Base-by-base conservation (phyloP, 2,329 filamentous ascomycete genomes). In the Neodidymelliopsis sp. region DNA sequence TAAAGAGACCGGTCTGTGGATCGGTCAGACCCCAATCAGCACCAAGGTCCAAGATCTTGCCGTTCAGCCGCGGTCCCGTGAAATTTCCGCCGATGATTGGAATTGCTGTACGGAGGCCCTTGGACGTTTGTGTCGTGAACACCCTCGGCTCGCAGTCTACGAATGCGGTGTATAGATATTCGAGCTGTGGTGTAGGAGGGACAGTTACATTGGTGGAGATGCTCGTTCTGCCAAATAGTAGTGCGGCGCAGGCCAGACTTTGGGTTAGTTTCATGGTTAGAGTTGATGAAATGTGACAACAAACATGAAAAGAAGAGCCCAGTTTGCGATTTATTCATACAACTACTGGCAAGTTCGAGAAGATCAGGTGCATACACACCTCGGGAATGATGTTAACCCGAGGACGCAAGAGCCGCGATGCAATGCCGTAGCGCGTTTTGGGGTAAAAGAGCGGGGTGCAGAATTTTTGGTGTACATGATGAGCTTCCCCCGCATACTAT, bases 81-180 rank as follows among this genome's bases (percentile, higher is more conserved):
- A 69, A 63, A 22, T 67, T 68, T 4, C 65, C 66, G 22, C 64
- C 65, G 5, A 66, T 41, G 36, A 69, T 67, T 1, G 64, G 66
- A 18, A 68, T 66, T 7, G 64, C 55, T 18, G 58, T 62, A 2
- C 65, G 61, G 12, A 67, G 52, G 11, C 65, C 63, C 10, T 52
- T 49, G 2, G 65, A 59, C 6, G 60, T 61, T 37, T 61, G 58
- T 11, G 54, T 53, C 2, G 45, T 54, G 49, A 62, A 68, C 10
- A 69, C 48, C 11, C 39, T 39, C 19, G 59, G 52, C 13, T 51
- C 33, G 36, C 65, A 68, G 16, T 59, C 51, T 15, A 43, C 62
- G 49, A 53, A 63, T 25, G 60, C 56, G 2, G 64, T 67, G 57
- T 68, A 69, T 6, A 69, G 62, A 38, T 56, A 67, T 9, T 58